Base-by-base conservation (phyloP, 768 basidiomycete species). In the Serendipita sp. region DNA sequence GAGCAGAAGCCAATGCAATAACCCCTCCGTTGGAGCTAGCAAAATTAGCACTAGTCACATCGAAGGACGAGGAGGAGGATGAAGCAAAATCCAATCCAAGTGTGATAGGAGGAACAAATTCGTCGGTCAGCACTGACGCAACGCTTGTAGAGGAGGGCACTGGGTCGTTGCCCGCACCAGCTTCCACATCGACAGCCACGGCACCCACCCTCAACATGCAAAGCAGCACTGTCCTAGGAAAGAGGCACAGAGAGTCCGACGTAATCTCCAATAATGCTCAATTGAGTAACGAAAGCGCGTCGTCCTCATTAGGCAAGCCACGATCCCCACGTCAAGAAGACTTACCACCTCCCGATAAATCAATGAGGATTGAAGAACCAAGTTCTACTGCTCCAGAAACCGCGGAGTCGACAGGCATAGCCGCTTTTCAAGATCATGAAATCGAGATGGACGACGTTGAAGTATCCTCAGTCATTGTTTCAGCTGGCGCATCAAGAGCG, bases 21-120 rank as follows among this genome's bases (percentile, higher is more conserved):
- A 90, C 89, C 0, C 92, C 92, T 0, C 84, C 84, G 2, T 74
- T 90, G 48, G 90, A 95, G 67, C 78, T 96, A 20, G 92, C 92
- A 4, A 92, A 96, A 70, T 81, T 95, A 22, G 93, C 92, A 0
- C 80, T 96, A 20, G 85, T 94, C 34, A 92, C 92, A 3, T 87
- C 88, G 2, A 82, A 89, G 68, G 91, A 93, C 65, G 92, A 94
- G 71, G 87, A 90, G 71, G 88, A 90, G 65, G 88, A 88, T 64
- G 86, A 87, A 65, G 42, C 60, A 13, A 78, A 77, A 24, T 42
- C 34, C 30, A 85, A 85, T 64, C 81, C 80, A 66, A 78, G 83
- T 62, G 83, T 82, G 62, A 88, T 87, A 0, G 87, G 88, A 68
- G 38, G 65, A 14, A 42, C 50, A 31, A 64, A 64, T 33, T 83